Evolutionary conservation across 192 early-diverging fungal genomes (phyloP).

Genomic region (Mortierella alpina): DNA sequence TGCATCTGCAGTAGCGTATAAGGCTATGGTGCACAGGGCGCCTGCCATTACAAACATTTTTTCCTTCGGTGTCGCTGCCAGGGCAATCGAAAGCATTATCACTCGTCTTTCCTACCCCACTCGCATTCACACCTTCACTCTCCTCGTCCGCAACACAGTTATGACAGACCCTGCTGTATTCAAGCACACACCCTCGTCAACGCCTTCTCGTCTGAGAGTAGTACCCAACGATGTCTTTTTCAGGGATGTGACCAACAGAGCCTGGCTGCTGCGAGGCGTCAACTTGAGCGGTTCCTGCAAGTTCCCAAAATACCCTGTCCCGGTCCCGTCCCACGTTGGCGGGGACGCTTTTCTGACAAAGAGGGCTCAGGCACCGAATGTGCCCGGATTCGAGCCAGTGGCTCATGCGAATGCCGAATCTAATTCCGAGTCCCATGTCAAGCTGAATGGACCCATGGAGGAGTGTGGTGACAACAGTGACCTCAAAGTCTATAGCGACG

Average conservation of each 20-base stretch:
- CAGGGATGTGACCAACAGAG: slow-evolving; percentile 41
- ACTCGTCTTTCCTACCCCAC: not conserved
- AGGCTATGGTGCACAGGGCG: too few relatives aligned
- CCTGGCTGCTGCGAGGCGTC: slow-evolving; percentile 65
- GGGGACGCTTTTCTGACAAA: slow-evolving; percentile 18
- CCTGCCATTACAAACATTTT: not conserved
- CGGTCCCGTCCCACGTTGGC: slow-evolving; percentile 36
- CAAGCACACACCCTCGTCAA: not conserved
- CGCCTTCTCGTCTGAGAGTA: slow-evolving; percentile 21
- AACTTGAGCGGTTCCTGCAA: slow-evolving; percentile 68
- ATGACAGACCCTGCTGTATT: too few relatives aligned
- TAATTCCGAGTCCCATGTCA: not conserved
- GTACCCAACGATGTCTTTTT: slow-evolving; percentile 28
- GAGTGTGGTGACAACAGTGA: not conserved
- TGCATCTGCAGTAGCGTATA: too few relatives aligned
- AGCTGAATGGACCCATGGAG: not conserved
- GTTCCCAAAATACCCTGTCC: slow-evolving; percentile 55
- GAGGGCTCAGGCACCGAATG: not conserved
- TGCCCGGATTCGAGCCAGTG: not conserved
- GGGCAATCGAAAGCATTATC: not conserved
- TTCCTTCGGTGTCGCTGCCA: not conserved
- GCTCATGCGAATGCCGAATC: not conserved
- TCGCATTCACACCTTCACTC: not conserved
- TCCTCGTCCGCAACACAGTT: not conserved
- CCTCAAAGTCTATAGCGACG: not conserved